These are phyloP conservation scores for Cercophora sp. DNA, from an alignment of 495 filamentous ascomycete genomes.

Conservation along the genomic window DNA sequence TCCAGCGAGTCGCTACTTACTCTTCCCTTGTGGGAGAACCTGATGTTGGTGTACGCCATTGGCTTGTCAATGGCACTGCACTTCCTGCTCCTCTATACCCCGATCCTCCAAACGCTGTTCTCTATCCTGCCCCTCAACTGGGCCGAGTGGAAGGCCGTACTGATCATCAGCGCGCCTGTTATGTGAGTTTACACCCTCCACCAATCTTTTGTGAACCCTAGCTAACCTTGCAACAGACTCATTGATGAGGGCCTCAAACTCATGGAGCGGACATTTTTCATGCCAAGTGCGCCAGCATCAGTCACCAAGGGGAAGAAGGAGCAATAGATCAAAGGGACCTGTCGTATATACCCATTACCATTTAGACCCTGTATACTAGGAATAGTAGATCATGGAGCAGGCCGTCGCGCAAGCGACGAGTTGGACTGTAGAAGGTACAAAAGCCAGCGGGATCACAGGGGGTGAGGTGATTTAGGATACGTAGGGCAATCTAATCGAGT, in stretches of 20 bases:
- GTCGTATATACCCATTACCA: slow-evolving; percentile 3
- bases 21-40: slow-evolving; percentile 91
- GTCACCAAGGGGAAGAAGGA: slow-evolving; percentile 39
- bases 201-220: background rate
- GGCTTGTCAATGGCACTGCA: slow-evolving; percentile 92
- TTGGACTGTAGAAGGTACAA: background rate
- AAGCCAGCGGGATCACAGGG: background rate
- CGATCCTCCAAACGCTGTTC: slow-evolving; percentile 84
- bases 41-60: slow-evolving; percentile 95
- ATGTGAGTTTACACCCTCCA: slow-evolving; percentile 61
- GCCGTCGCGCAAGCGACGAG: background rate
- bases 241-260: slow-evolving; percentile 90
- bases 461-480: background rate
- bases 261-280: slow-evolving; percentile 62
- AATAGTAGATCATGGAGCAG: slow-evolving; percentile 11
- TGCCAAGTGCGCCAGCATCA: slow-evolving; percentile 32
- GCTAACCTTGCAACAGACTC: slow-evolving; percentile 57
- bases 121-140: slow-evolving; percentile 84
- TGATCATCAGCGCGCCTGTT: slow-evolving; percentile 85
- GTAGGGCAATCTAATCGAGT: background rate
- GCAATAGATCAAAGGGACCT: background rate
- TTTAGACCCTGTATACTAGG: slow-evolving; percentile 23
- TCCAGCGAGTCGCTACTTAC: slow-evolving; percentile 93
- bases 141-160: slow-evolving; percentile 90
- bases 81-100: slow-evolving; percentile 89